Base-by-base conservation (phyloP, 139 green algal species). In the Chlorella vulgaris region DNA sequence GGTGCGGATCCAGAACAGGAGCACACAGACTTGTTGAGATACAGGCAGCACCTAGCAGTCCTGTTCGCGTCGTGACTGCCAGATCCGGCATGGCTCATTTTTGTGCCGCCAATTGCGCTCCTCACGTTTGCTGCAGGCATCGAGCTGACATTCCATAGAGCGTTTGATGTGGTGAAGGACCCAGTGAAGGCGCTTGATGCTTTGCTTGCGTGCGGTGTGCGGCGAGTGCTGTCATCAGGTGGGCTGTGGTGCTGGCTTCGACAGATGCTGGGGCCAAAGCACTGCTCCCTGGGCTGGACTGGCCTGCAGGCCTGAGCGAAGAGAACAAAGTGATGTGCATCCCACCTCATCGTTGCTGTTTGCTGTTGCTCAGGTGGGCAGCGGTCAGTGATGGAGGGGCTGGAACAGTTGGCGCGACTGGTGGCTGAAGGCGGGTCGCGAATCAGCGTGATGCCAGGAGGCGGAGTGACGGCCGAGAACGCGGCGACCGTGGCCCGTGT, bases 71-170 rank as follows among this genome's bases (percentile, higher is more conserved):
- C 47, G 26, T 63, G 28, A 31, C 42, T 42, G 43, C 38, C 47
- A 69, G n/a, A n/a, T n/a, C n/a, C n/a, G n/a, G n/a, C n/a, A n/a
- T n/a, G n/a, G n/a, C n/a, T n/a, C n/a, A n/a, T n/a, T n/a, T n/a
- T n/a, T n/a, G n/a, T n/a, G n/a, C n/a, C n/a, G n/a, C n/a, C n/a
- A 58, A 24, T 58, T 58, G 47, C 47, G 47, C 47, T 58, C 15
- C 47, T n/a, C n/a, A n/a, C n/a, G 21, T 76, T 5, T 65, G 0
- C 6, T n/a, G 42, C 60, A 85, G 83, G 60, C 8, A 51, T 87
- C 35, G 83, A 85, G n/a, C 70, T 87, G 33, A 87, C 83, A 4
- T 87, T 82, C 61, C 83, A 87, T 60, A 70, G 83, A 4, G 83
- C 83, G 8, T 87, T 87, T 78, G 83, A 87, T 39, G 5, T 79